phyloP scores from a whole-genome alignment of 306 rosid species.

The Purshia tridentata region DNA sequence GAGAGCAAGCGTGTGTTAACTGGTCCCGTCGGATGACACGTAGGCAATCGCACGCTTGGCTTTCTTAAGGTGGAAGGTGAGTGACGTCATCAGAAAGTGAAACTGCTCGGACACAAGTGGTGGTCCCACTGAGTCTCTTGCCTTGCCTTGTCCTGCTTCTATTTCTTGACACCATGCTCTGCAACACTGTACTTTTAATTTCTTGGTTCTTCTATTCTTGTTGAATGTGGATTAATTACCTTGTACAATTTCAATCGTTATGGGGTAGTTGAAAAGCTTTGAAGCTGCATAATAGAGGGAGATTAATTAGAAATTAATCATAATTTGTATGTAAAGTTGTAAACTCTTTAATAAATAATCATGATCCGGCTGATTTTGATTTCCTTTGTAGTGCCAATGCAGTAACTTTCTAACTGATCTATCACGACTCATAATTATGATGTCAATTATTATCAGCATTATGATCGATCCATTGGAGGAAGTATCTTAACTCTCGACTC shows the following conservation, averaged over 20 bases:
- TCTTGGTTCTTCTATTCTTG: not conserved
- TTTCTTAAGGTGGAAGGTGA: not conserved
- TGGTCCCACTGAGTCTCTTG: not conserved
- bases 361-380: too few relatives aligned
- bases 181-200: not conserved
- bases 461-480: not conserved
- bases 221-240: not conserved
- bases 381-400: not conserved
- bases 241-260: not conserved
- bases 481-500: not conserved
- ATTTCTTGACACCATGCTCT: not conserved
- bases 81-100: not conserved
- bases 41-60: not conserved
- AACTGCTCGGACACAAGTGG: not conserved
- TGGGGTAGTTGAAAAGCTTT: too few relatives aligned
- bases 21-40: not conserved
- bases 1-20: too few relatives aligned
- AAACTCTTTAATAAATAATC: too few relatives aligned
- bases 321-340: too few relatives aligned
- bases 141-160: not conserved
- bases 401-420: not conserved
- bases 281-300: too few relatives aligned
- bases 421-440: not conserved
- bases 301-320: too few relatives aligned
- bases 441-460: not conserved